Base-by-base conservation (phyloP, 495 filamentous ascomycete species). In the Podospora sp. region DNA sequence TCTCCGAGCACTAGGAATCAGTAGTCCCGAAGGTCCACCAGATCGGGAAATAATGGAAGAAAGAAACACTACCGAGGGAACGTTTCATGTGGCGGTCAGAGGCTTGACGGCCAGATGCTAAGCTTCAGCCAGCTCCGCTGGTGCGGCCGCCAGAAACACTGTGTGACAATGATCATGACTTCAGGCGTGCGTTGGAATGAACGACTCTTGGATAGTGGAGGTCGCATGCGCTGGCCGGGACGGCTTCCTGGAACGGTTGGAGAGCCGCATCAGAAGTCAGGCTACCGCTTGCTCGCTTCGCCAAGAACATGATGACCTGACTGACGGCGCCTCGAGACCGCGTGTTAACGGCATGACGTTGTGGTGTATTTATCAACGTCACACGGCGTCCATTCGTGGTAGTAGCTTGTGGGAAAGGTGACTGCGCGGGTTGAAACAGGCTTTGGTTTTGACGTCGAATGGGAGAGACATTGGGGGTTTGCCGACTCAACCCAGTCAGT, bases 41-140 rank as follows among this genome's bases (percentile, higher is more conserved):
- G 62, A 64, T 71, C 69, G 69, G 69, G 64, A 71, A 63, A 56
- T 60, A 66, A 56, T 65, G 69, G 66, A 71, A 66, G 26, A 49
- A 49, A 57, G 36, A 29, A 40, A 63, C 63, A 58, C 33, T 26
- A 61, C 29, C 29, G 50, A 20, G 40, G 33, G 18, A 27, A n/a
- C 59, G 61, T 59, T 16, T 14, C 26, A 6, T 46, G 53, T 63
- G 53, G 66, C 62, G 69, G 69, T 60, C 66, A 60, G 60, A 59
- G 66, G 25, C 12, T 46, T 18, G 40, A 46, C 29, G 29, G 5
- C 40, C 40, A 46, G 40, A 46, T 6, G 40, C 40, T 46, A 46
- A 46, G 40, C 40, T 46, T 46, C 16, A 18, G 16, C 40, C 29
- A 21, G 49, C 49, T 51, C 49, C 12, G 49, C 49, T 5, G 49